phyloP scores from a whole-genome alignment of 2,329 filamentous ascomycete genomes.

The Alternaria atra region DNA sequence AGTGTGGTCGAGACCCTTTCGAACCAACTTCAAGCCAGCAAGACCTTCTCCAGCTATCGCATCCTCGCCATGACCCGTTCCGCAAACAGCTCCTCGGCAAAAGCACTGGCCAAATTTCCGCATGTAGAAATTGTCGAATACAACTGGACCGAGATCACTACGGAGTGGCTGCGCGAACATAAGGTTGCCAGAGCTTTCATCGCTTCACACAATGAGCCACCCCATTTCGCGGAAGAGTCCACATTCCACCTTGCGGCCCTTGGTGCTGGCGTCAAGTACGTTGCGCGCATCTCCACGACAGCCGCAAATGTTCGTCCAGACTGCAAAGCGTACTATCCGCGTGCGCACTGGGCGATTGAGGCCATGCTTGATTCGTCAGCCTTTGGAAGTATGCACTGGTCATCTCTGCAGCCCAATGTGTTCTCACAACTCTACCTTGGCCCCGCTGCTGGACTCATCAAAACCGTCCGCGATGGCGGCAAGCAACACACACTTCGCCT shows the following conservation, averaged over 20 bases:
- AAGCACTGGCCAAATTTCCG: conserved; percentile 22
- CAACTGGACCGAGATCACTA: conserved; percentile 22
- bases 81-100: conserved; percentile 7
- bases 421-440: conserved; percentile 11
- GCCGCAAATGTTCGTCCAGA: conserved; percentile 19
- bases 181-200: conserved; percentile 24
- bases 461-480: conserved; percentile 7
- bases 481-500: conserved; percentile 17
- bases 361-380: conserved; percentile 13
- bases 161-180: conserved; percentile 21
- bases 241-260: conserved; percentile 21
- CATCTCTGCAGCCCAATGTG: conserved; percentile 24
- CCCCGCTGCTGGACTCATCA: conserved; percentile 15
- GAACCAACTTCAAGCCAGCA: conserved; percentile 11
- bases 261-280: conserved; percentile 26
- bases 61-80: conserved; percentile 29
- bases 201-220: conserved; percentile 28
- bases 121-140: conserved; percentile 23
- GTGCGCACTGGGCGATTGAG: conserved; percentile 31
- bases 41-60: conserved; percentile 16
- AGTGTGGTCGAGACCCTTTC: conserved; percentile 22
- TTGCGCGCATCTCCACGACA: conserved; percentile 28
- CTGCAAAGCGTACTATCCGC: conserved; percentile 24
- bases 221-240: conserved; percentile 31
- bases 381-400: conserved; percentile 4